phyloP scores from a whole-genome alignment of 768 basidiomycete species.

The Phlebiopsis gigantea region DNA sequence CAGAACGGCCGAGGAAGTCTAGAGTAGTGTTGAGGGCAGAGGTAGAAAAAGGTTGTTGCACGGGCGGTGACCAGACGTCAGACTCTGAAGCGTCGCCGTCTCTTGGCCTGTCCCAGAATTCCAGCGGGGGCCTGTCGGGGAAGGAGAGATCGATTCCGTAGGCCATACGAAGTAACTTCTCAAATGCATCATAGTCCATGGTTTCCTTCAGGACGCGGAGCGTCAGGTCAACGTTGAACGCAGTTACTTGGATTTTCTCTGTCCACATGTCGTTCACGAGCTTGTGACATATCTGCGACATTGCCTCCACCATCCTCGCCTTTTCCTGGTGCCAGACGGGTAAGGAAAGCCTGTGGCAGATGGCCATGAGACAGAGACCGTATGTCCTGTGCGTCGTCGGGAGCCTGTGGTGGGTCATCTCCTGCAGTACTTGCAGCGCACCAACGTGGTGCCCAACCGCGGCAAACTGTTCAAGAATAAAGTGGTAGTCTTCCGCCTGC shows the following conservation, averaged over 20 bases:
- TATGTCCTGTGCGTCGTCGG: constrained; percentile 53
- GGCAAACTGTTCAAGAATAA: constrained; percentile 70
- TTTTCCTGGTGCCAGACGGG: constrained; percentile 41
- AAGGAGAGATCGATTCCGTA: constrained; percentile 76
- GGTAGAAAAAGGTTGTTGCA: constrained; percentile 36
- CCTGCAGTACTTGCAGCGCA: constrained; percentile 53
- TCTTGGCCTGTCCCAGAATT: constrained; percentile 27
- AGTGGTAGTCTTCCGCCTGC: constrained; percentile 65
- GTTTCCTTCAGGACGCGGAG: constrained; percentile 67
- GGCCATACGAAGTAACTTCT: constrained; percentile 54
- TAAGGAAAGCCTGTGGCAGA: constrained; percentile 61
- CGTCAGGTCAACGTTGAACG: constrained; percentile 60
- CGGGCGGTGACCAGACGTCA: neutral
- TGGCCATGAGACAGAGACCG: constrained; percentile 59
- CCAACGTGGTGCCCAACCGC: constrained; percentile 67
- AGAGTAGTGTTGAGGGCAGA: constrained; percentile 68
- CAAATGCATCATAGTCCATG: constrained; percentile 49
- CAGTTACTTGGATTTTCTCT: constrained; percentile 42
- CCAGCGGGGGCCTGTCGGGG: constrained; percentile 63
- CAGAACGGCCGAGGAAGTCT: constrained; percentile 59
- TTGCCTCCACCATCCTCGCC: constrained; percentile 32
- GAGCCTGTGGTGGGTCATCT: constrained; percentile 42
- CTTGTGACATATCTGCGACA: constrained; percentile 41
- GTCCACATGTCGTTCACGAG: constrained; percentile 56
- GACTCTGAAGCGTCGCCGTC: neutral